Conservation (phyloP, 768 basidiomycete species). For the Mycena galopus region DNA sequence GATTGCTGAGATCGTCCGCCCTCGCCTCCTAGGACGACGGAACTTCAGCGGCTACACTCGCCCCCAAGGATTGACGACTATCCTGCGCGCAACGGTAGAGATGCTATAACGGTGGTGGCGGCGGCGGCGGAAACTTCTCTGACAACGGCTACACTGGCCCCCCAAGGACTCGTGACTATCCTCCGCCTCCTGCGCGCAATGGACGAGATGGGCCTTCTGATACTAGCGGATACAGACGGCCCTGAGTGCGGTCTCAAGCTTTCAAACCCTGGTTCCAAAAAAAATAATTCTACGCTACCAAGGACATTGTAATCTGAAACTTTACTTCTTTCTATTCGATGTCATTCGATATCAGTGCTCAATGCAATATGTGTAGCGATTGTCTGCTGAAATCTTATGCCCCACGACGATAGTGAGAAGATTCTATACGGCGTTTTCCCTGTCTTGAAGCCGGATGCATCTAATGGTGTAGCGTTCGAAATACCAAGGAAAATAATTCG, state of each 20-base stretch:
- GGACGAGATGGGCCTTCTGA: slow-evolving; percentile 58
- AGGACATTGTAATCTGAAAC: slow-evolving; percentile 9
- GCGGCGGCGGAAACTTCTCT: slow-evolving; percentile 48
- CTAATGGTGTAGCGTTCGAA: no score
- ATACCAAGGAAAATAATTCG: no score
- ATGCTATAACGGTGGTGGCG: slow-evolving; percentile 55
- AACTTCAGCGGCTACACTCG: no score
- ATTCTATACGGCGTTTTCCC: no score
- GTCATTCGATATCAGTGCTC: slow-evolving; percentile 1
- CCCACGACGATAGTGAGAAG: no score
- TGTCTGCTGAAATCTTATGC: no score
- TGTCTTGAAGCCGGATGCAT: no score
- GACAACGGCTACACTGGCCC: slow-evolving; percentile 65
- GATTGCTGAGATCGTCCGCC: slow-evolving; percentile 69
- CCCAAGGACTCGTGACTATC: slow-evolving; percentile 46
- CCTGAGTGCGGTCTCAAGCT: slow-evolving; percentile 39
- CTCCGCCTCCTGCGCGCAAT: slow-evolving; percentile 56
- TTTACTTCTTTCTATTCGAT: slow-evolving; percentile 18
- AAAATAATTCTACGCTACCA: slow-evolving; percentile 18
- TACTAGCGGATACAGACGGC: slow-evolving; percentile 53
- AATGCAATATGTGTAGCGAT: slow-evolving; percentile 9
- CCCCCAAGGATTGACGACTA: no score
- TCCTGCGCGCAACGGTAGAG: slow-evolving; percentile 60
- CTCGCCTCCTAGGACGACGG: no score
- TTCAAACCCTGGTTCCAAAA: background rate